phyloP scores from a whole-genome alignment of 441 rosid species.

The Dalechampia spathulata region DNA sequence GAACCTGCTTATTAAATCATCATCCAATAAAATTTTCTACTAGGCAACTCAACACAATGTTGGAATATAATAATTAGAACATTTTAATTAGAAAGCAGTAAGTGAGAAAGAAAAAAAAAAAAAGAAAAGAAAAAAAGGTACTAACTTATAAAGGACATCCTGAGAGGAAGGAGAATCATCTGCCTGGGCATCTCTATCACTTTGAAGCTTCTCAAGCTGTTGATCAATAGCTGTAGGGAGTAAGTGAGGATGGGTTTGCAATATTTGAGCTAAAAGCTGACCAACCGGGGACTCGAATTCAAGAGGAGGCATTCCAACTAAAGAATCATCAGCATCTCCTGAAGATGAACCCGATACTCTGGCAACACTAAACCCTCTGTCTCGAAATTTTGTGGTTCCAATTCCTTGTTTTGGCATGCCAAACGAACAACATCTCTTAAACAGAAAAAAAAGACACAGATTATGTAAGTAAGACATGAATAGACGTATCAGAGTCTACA shows the following conservation, averaged over 20 bases:
- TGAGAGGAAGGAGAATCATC: slow-evolving; percentile 32
- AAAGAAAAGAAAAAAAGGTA: background rate
- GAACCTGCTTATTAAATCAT: no score
- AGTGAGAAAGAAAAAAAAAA: background rate
- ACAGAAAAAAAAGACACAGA: no score
- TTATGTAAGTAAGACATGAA: background rate
- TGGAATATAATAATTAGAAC: background rate
- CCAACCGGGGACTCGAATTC: slow-evolving; percentile 77
- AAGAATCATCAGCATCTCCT: slow-evolving; percentile 32
- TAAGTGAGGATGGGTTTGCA: slow-evolving; percentile 83
- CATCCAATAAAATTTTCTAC: background rate
- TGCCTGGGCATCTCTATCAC: slow-evolving; percentile 41
- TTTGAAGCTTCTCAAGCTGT: slow-evolving; percentile 75
- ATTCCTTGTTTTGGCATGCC: slow-evolving; percentile 43
- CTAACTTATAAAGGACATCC: slow-evolving; percentile 72
- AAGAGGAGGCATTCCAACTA: slow-evolving; percentile 60
- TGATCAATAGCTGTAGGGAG: slow-evolving; percentile 73
- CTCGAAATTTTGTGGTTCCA: slow-evolving; percentile 29
- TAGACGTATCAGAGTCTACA: background rate
- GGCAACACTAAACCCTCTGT: slow-evolving; percentile 40
- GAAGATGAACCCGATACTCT: no score
- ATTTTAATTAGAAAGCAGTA: no score
- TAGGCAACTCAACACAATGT: background rate
- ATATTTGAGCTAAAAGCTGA: slow-evolving; percentile 68
- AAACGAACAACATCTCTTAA: slow-evolving; percentile 46